phyloP scores from a whole-genome alignment of 192 early-diverging fungal species.

The Podila minutissima region DNA sequence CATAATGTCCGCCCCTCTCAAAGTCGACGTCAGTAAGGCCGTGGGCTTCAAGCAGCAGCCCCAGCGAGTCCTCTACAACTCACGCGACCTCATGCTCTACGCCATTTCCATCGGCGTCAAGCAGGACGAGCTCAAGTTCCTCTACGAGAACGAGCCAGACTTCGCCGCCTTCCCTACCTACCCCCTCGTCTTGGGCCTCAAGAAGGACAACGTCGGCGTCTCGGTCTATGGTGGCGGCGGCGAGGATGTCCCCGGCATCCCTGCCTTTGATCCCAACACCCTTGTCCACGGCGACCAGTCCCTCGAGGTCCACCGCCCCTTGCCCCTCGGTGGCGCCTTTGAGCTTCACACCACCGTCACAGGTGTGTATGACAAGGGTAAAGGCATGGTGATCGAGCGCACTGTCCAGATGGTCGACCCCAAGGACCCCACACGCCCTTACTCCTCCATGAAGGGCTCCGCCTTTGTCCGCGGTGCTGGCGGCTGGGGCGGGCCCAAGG shows the following conservation, averaged over 20 bases:
- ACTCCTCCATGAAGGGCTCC: conserved; percentile 57
- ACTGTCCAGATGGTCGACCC: conserved; percentile 62
- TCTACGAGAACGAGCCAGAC: conserved; percentile 72
- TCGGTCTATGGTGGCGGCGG: conserved; percentile 65
- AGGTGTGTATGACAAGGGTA: conserved; percentile 82
- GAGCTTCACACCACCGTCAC: conserved; percentile 59
- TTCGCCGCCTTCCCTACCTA: conserved; percentile 81
- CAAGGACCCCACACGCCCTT: conserved; percentile 56
- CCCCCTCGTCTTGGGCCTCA: conserved; percentile 71
- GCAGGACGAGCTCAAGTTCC: conserved; percentile 66
- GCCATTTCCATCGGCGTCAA: conserved; percentile 72
- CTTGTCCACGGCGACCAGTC: conserved; percentile 82
- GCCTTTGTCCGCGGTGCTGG: conserved; percentile 78
- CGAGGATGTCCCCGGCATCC: conserved; percentile 65
- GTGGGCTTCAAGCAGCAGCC: conserved; percentile 57
- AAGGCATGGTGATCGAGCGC: conserved; percentile 75
- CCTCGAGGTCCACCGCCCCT: conserved; percentile 65
- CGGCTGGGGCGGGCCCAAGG: conserved; percentile 77
- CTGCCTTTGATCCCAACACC: conserved; percentile 70
- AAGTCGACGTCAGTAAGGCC: conserved; percentile 67
- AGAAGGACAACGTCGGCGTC: conserved; percentile 47
- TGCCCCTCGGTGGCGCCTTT: conserved; percentile 71
- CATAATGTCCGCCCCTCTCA: background rate
- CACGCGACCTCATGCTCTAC: conserved; percentile 79
- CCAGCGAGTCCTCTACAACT: conserved; percentile 62